These are phyloP conservation scores for Hypoxylon sp. DNA, from an alignment of 2,329 filamentous ascomycete species.

Conservation along the genomic window DNA sequence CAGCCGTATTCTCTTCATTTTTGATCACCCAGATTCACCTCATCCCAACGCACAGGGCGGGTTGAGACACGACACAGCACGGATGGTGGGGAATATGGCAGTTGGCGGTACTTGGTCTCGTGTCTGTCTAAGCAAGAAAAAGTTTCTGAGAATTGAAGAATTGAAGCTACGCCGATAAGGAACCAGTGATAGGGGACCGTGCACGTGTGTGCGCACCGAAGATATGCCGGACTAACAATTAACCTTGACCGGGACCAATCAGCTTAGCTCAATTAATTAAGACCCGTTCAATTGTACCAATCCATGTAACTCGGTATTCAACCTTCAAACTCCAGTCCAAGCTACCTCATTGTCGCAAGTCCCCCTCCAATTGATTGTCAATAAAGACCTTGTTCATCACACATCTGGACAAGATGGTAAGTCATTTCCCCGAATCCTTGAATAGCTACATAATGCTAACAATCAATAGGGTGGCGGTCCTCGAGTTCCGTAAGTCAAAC, in stretches of 20 bases:
- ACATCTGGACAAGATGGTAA: constrained; percentile 64
- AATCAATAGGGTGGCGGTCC: constrained; percentile 75
- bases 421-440: constrained; percentile 29
- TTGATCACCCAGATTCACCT: constrained; percentile 34
- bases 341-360: constrained; percentile 34
- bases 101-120: constrained; percentile 37
- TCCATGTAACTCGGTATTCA: constrained; percentile 2
- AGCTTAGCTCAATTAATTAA: constrained; percentile 18
- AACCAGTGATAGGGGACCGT: constrained; percentile 25
- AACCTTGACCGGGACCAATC: constrained; percentile 23
- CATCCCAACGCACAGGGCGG: constrained; percentile 37
- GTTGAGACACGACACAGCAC: constrained; percentile 39
- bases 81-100: constrained; percentile 28
- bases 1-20: constrained; percentile 70
- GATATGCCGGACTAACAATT: constrained; percentile 19
- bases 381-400: constrained; percentile 39
- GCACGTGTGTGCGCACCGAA: constrained; percentile 16
- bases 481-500: constrained; percentile 61
- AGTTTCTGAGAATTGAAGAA: constrained; percentile 43
- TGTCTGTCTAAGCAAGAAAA: constrained; percentile 43
- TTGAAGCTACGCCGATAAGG: constrained; percentile 33
- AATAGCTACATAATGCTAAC: constrained; percentile 51
- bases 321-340: constrained; percentile 21
- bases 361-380: constrained; percentile 48
- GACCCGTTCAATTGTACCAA: constrained; percentile 3